Base-by-base conservation (phyloP, 2,329 filamentous ascomycete genomes). In the Cladosporium sp. region DNA sequence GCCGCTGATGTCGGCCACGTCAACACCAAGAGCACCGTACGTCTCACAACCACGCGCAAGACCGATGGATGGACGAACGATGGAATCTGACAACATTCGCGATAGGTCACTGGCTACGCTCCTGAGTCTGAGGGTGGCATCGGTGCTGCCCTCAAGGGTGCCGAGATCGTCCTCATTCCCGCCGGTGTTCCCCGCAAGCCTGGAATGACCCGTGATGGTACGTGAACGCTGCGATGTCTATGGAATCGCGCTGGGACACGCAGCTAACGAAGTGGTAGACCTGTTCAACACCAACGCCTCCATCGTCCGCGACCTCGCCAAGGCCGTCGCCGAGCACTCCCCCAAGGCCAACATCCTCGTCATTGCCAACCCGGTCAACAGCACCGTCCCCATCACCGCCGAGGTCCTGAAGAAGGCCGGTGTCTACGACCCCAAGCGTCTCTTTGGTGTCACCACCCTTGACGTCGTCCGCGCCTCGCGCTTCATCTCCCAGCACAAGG, bases 221-320 rank as follows among this genome's bases (percentile, higher is more conserved):
- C 69, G 82, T 62, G 57, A 52, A 58, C 33, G 2, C 35, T 23
- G 37, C 56, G 12, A 18, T 29, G 14, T 37, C 26, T 33, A 37
- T 53, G 52, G 52, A 55, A 28, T 21, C 16, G 52, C 28, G 18
- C 29, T n/a, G 18, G 21, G n/a, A 33, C 23, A 21, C 33, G 23
- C 28, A 40, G 31, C 26, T 64, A 29, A 64, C 60, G 46, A 62
- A 7, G 26, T 29, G 28, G 7, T 26, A 88, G 94, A 99, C 81
- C 90, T 99, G 71, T 99, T 99, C 93, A 98, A 98, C 89, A 99
- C 94, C 87, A 99, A 99, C 83, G 95, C 95, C 82, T 96, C 92
- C 80, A 99, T 99, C 81, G 95, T 99, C 80, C 93, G 94, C 78
- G 95, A 98, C 83, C 89, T 99, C 72, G 93, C 94, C 84, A 96